Conservation (phyloP, 2,329 filamentous ascomycete species). For the Colletotrichum limetticola region DNA sequence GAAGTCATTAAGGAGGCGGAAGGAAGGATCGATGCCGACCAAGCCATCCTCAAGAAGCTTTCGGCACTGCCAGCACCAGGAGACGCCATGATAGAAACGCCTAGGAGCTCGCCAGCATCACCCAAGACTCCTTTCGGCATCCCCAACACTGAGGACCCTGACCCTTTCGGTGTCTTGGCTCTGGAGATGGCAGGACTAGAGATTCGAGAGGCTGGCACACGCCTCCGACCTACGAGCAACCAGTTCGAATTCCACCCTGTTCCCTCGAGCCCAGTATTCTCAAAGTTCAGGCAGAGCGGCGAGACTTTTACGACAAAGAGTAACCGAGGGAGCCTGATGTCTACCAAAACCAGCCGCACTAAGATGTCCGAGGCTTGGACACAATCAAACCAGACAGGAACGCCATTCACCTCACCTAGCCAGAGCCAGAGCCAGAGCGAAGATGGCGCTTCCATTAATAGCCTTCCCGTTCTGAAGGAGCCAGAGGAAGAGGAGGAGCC, state of each 20-base stretch:
- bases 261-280: slow-evolving; percentile 77
- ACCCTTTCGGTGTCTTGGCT: slow-evolving; percentile 90
- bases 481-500: slow-evolving; percentile 55
- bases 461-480: slow-evolving; percentile 50
- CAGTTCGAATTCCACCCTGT: slow-evolving; percentile 85
- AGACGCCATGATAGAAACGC: slow-evolving; percentile 70
- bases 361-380: slow-evolving; percentile 77
- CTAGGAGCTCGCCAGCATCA: slow-evolving; percentile 44
- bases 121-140: slow-evolving; percentile 73
- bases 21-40: slow-evolving; percentile 81
- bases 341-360: slow-evolving; percentile 74
- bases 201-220: slow-evolving; percentile 88
- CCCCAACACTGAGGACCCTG: slow-evolving; percentile 82
- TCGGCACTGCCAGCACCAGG: slow-evolving; percentile 78
- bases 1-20: slow-evolving; percentile 91
- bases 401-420: slow-evolving; percentile 64
- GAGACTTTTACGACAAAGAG: slow-evolving; percentile 71
- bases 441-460: slow-evolving; percentile 58
- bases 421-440: slow-evolving; percentile 65
- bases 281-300: slow-evolving; percentile 72
- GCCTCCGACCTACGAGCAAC: slow-evolving; percentile 77
- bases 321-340: slow-evolving; percentile 80
- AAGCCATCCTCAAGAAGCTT: slow-evolving; percentile 70
- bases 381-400: slow-evolving; percentile 67
- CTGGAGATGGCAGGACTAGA: slow-evolving; percentile 91